Percentiles rank a stretch among this genome's conserved stretches.
Evolutionary conservation across 495 filamentous ascomycete genomes (phyloP).

Genomic region (Endocarpon pusillum): DNA sequence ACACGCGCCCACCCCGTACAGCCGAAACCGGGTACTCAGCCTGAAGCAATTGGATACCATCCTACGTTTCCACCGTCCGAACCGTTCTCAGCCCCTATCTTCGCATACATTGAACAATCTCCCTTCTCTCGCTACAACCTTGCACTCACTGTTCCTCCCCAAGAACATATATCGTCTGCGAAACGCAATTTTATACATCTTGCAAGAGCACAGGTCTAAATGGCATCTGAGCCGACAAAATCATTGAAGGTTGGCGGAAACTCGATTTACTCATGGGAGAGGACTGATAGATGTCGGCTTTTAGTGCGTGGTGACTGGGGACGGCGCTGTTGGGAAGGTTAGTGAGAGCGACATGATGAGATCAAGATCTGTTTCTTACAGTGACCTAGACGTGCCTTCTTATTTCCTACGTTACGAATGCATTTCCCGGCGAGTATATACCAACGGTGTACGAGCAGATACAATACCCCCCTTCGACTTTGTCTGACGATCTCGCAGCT

Average conservation of each 20-base stretch:
- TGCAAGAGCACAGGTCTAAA: constrained; percentile 21
- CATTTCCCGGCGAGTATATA: constrained; percentile 97
- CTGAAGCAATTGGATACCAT: too few relatives aligned
- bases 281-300: constrained; percentile 13
- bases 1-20: too few relatives aligned
- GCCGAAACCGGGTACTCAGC: too few relatives aligned
- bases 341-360: constrained; percentile 11
- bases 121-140: too few relatives aligned
- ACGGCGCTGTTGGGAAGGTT: constrained; percentile 97
- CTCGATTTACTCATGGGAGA: constrained; percentile 3
- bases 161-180: too few relatives aligned
- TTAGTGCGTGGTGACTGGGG: constrained; percentile 95
- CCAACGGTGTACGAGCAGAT: constrained; percentile 73
- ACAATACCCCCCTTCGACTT: constrained; percentile 4
- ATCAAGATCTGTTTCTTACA: constrained; percentile 5
- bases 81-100: too few relatives aligned
- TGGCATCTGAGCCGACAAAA: constrained; percentile 52
- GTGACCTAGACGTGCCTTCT: constrained; percentile 77
- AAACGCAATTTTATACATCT: too few relatives aligned
- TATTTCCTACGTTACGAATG: constrained; percentile 98
- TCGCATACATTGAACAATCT: too few relatives aligned
- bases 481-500: constrained; percentile 34
- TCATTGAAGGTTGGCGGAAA: constrained; percentile 52
- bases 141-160: too few relatives aligned
- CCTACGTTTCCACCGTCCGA: too few relatives aligned